Evolutionary conservation across 768 basidiomycete genomes (phyloP).

Genomic region (Clitopilus passeckerianus): DNA sequence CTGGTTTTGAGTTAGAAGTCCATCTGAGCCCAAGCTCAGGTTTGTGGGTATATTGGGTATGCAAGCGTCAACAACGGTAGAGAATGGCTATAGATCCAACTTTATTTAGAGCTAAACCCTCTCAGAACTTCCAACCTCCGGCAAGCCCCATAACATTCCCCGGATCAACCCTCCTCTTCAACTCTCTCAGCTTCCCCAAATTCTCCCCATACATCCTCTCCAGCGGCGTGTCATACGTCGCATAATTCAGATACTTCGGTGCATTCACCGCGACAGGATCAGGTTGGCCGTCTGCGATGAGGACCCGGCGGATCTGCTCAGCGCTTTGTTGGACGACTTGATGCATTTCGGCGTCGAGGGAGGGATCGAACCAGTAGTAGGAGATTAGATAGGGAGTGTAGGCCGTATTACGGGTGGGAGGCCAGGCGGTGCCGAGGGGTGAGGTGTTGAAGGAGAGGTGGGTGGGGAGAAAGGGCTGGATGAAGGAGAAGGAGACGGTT

Average conservation of each 20-base stretch:
- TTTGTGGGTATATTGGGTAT: no score
- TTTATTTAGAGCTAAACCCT: no score
- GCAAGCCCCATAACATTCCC: constrained; percentile 45
- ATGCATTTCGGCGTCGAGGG: neutral
- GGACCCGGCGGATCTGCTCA: neutral
- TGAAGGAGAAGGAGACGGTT: neutral
- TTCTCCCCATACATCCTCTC: constrained; percentile 18
- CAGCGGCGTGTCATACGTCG: neutral
- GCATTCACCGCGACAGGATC: neutral
- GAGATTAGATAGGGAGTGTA: neutral
- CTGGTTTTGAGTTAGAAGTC: no score
- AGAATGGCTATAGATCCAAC: no score
- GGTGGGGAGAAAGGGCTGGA: neutral
- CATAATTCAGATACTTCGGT: neutral
- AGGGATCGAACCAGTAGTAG: neutral
- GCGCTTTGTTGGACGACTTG: neutral
- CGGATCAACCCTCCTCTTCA: constrained; percentile 40
- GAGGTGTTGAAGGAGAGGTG: neutral
- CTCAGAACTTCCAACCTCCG: constrained; percentile 45
- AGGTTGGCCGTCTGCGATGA: neutral
- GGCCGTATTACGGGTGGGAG: neutral
- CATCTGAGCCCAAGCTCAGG: no score
- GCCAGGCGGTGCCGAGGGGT: neutral
- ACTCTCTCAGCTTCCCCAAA: constrained; percentile 22
- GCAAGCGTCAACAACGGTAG: no score